phyloP scores from a whole-genome alignment of 805 yeast genomes.

The Kregervanrija pseudodelftensis region DNA sequence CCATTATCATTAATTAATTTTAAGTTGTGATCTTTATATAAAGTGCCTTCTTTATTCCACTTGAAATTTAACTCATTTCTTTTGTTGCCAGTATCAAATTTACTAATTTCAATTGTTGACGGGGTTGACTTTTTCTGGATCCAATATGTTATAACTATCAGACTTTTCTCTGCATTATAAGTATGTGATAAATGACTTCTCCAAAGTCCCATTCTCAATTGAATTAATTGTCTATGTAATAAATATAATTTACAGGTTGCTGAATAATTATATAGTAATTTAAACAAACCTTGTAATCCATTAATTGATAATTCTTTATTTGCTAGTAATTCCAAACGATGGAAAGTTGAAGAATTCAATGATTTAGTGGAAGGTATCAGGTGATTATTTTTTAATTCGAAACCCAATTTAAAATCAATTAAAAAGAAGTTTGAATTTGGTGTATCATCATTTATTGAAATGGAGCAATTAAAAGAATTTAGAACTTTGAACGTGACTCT shows the following conservation, averaged over 20 bases:
- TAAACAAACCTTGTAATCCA: slow-evolving; percentile 48
- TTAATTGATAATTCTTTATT: slow-evolving; percentile 42
- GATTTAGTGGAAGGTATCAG: slow-evolving; percentile 22
- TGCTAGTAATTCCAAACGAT: slow-evolving; percentile 45
- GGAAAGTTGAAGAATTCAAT: slow-evolving; percentile 27
- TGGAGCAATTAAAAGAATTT: slow-evolving; percentile 63
- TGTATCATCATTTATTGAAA: slow-evolving; percentile 62
- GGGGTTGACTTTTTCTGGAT: slow-evolving; percentile 40
- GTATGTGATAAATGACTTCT: slow-evolving; percentile 51
- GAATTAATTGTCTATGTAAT: slow-evolving; percentile 49
- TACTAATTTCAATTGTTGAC: slow-evolving; percentile 55
- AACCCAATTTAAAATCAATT: slow-evolving; percentile 66
- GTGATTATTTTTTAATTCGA: slow-evolving; percentile 35
- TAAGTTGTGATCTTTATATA: slow-evolving; percentile 16
- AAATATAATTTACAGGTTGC: slow-evolving; percentile 58
- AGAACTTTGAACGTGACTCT: slow-evolving; percentile 58
- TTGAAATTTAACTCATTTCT: slow-evolving; percentile 41
- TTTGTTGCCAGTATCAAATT: slow-evolving; percentile 27
- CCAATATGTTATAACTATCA: slow-evolving; percentile 63
- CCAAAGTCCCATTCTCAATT: slow-evolving; percentile 48
- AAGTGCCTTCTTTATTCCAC: slow-evolving; percentile 55
- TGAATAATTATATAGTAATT: slow-evolving; percentile 50
- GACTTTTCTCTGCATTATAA: slow-evolving; percentile 46
- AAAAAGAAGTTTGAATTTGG: slow-evolving; percentile 62
- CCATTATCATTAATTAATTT: slow-evolving; percentile 29